Evolutionary conservation across 164 flowering plant species (phyloP).

Genomic region (Warburgia ugandensis): DNA sequence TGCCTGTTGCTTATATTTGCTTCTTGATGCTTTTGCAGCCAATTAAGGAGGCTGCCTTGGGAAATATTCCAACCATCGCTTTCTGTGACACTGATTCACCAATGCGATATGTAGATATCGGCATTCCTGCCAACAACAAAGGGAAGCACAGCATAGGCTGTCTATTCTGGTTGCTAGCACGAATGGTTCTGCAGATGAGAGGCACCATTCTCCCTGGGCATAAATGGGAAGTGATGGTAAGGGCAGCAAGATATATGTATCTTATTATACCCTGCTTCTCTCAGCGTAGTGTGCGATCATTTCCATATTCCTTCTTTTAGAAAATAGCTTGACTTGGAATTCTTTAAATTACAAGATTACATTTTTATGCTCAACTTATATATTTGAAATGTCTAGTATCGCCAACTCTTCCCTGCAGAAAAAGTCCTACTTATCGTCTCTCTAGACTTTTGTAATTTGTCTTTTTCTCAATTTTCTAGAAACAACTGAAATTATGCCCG

Average conservation of each 20-base stretch:
- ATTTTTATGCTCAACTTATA: no score
- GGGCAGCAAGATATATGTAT: not conserved
- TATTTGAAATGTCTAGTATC: no score
- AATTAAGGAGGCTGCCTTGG: slow-evolving; percentile 77
- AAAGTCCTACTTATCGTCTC: no score
- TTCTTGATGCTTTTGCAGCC: slow-evolving; percentile 36
- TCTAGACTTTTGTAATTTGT: no score
- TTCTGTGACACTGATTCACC: slow-evolving; percentile 91
- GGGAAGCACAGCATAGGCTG: slow-evolving; percentile 88
- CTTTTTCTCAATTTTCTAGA: no score
- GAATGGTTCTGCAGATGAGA: slow-evolving; percentile 89
- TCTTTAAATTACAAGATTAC: no score
- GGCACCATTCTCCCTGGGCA: slow-evolving; percentile 61
- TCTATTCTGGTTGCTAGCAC: slow-evolving; percentile 73
- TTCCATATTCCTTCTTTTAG: no score
- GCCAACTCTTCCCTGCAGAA: no score
- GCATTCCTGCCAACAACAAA: slow-evolving; percentile 88
- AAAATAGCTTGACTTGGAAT: no score
- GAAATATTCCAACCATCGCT: slow-evolving; percentile 83
- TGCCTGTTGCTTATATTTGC: not conserved
- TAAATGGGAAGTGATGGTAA: slow-evolving; percentile 66
- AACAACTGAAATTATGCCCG: no score
- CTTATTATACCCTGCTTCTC: not conserved
- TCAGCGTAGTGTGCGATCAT: no score
- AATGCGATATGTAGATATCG: slow-evolving; percentile 76